Base-by-base conservation (phyloP, 2,329 filamentous ascomycete species). In the Apiospora saccharicola region DNA sequence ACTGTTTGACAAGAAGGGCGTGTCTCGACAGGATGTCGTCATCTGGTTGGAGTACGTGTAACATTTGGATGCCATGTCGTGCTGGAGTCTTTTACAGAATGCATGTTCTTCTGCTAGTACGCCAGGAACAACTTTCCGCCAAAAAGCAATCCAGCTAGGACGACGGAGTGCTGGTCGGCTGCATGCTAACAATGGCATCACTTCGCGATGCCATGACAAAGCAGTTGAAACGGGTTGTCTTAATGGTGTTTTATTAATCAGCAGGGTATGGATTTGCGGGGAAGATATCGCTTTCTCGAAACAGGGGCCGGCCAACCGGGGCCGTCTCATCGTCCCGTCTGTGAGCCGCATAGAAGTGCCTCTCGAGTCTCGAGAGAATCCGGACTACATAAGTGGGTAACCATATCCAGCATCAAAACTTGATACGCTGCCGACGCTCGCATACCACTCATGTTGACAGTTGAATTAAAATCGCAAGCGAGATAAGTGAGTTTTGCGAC, bases 221-320 rank as follows among this genome's bases (percentile, higher is more conserved):
- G 57, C 22, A 41, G 57, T 41, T n/a, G 34, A 64, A 41, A n/a
- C 34, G 57, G 34, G 30, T 12, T 61, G 53, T 61, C 30, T 61
- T 61, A n/a, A 64, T 41, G 34, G 22, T 61, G 57, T 64, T 34
- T 64, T 64, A 64, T 41, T 64, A 41, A 64, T 64, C 53, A 61
- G 53, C 53, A 61, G 53, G 53, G 53, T 61, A 57, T 57, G 26
- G 51, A 34, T 57, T 57, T 57, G 51, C 51, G 51, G 51, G 51
- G 51, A 22, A 49, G 51, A 57, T 57, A 57, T 57, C 26, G 26
- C 51, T 57, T 30, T 37, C 19, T 37, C 30, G 53, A 61, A 37
- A 61, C 53, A 61, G 53, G 30, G 53, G 16, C 51, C 26, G 7
- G 47, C 22, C 47, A 10, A 6, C 22, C 8, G 7, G 30, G 24